These are phyloP conservation scores for Pyrrhoderma noxium DNA, from an alignment of 1,284 basidiomycete genomes.

Conservation along the genomic window DNA sequence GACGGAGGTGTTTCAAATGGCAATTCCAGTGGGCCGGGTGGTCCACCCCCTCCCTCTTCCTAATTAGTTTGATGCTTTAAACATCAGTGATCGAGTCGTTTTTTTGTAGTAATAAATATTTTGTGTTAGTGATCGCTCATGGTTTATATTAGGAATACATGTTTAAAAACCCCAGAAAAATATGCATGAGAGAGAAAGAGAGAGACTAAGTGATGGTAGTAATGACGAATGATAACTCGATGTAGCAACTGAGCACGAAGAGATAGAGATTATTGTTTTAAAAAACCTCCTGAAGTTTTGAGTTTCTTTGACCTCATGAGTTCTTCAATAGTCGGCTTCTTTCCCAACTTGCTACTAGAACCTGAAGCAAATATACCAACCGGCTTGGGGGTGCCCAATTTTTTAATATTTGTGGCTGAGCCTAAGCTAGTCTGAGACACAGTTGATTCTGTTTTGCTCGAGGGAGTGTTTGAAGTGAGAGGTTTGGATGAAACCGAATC, in stretches of 20 bases:
- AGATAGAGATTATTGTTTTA: constrained; percentile 2
- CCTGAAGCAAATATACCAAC: constrained; percentile 9
- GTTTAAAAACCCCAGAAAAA: too few species aligned
- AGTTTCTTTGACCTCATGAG: constrained; percentile 16
- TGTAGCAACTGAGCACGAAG: not conserved
- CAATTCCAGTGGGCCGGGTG: not conserved
- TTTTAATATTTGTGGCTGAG: not conserved
- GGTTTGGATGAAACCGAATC: not conserved
- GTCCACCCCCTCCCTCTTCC: not conserved
- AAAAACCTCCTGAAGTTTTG: not conserved
- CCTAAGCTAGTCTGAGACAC: too few species aligned
- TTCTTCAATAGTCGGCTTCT: constrained; percentile 18
- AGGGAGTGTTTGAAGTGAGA: not conserved
- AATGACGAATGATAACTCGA: not conserved
- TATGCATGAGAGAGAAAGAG: too few species aligned
- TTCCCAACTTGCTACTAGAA: constrained; percentile 11
- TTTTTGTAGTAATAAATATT: too few species aligned
- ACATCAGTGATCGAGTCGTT: too few species aligned
- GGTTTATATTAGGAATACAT: too few species aligned
- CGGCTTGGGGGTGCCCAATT: not conserved
- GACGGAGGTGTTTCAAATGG: constrained; percentile 8
- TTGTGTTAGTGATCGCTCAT: too few species aligned
- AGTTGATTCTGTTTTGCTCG: too few species aligned
- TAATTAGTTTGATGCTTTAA: not conserved
- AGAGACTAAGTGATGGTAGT: not conserved